These are phyloP conservation scores for Cytospora piceae DNA, from an alignment of 2,329 filamentous ascomycete genomes.

Conservation along the genomic window DNA sequence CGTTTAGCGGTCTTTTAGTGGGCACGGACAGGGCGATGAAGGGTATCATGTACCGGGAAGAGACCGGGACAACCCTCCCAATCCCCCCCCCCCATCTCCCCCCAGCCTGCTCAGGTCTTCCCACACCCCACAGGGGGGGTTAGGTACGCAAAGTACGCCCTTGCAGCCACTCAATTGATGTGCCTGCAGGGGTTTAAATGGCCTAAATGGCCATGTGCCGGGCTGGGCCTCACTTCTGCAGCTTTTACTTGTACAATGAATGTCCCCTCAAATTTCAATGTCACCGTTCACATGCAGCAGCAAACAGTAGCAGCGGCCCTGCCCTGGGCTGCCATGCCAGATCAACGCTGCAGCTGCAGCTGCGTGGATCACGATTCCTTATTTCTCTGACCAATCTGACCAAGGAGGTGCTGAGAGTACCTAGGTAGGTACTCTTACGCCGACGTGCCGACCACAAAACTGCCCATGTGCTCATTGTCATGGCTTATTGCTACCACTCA, in stretches of 20 bases:
- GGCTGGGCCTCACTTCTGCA: conserved; percentile 6
- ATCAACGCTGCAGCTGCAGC: background rate
- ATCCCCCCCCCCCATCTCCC: too few relatives aligned
- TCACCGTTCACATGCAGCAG: conserved; percentile 10
- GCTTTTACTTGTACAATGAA: background rate
- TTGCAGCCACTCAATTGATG: conserved; percentile 15
- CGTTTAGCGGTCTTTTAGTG: background rate
- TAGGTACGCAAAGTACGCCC: conserved; percentile 7
- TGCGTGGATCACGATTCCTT: background rate
- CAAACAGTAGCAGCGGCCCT: background rate
- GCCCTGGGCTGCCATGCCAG: background rate
- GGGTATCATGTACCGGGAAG: background rate
- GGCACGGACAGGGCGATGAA: conserved; percentile 9
- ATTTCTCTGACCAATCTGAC: background rate
- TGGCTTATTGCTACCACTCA: too few relatives aligned
- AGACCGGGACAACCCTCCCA: too few relatives aligned
- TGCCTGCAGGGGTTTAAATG: conserved; percentile 14
- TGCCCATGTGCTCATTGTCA: too few relatives aligned
- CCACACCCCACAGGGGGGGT: conserved; percentile 7
- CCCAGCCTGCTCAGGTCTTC: too few relatives aligned
- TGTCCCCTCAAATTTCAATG: background rate
- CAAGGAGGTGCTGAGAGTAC: too few relatives aligned
- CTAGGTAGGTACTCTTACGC: too few relatives aligned
- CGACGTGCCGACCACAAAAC: too few relatives aligned
- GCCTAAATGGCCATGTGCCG: conserved; percentile 17